phyloP scores from a whole-genome alignment of 192 early-diverging fungal species.

The Rhizoclosmatium globosum region DNA sequence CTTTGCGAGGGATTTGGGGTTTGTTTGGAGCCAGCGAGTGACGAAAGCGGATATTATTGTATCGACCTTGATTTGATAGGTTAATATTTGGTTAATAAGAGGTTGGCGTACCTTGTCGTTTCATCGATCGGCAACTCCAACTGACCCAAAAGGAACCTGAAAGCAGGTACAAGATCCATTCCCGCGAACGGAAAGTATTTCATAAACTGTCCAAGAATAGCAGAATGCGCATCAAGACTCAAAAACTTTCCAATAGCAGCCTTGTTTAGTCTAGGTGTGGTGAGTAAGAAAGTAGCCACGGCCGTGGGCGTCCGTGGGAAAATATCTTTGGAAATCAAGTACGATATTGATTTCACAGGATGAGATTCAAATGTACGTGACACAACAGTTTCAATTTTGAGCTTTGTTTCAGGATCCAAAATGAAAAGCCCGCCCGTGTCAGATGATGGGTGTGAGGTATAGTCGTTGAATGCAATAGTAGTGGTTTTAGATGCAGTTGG shows the following conservation, averaged over 20 bases:
- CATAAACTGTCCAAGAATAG: constrained; percentile 13
- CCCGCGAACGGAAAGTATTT: neutral
- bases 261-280: constrained; percentile 18
- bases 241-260: constrained; percentile 20
- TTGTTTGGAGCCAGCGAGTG: constrained; percentile 7
- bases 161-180: constrained; percentile 11
- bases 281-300: constrained; percentile 27
- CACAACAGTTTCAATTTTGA: constrained; percentile 32
- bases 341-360: constrained; percentile 22
- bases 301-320: constrained; percentile 25
- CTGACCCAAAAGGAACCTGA: constrained; percentile 14
- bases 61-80: neutral
- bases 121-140: constrained; percentile 20
- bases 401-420: constrained; percentile 10
- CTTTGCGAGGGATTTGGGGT: constrained; percentile 29
- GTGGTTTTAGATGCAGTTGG: neutral
- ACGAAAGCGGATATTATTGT: constrained; percentile 27
- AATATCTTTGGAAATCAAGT: constrained; percentile 16
- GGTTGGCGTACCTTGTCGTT: constrained; percentile 10
- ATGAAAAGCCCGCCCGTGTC: constrained; percentile 17
- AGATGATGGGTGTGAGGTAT: constrained; percentile 3
- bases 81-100: neutral
- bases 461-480: constrained; percentile 26
- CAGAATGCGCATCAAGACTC: constrained; percentile 1
- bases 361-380: constrained; percentile 28